Evolutionary conservation across 1,284 basidiomycete species (phyloP), one percentile per base, ranked within the genome.

Genomic region (Rhodotorula sp.): DNA sequence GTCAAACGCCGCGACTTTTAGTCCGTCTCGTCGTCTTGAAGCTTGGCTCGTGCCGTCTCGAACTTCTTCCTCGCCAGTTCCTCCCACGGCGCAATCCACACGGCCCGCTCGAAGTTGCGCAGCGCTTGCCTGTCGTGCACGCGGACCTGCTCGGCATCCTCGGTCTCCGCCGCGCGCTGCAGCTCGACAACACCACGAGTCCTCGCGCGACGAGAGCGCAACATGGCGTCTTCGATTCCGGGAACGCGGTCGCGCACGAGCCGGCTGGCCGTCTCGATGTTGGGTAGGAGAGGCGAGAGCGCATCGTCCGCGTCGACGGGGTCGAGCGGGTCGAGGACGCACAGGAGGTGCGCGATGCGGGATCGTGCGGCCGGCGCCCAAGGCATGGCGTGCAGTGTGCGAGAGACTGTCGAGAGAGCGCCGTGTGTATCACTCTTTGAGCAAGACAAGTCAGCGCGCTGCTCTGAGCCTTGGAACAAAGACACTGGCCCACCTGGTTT

Each of bases 311-410:
- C 9, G 16, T 41, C 16, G 58, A 42, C 1, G 63, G 46, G 1
- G 3, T 34, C 53, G 14, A 54, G 16, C 16, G 53, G 53, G 27
- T 34, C 3, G 7, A 71, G 64, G 10, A 57, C 44, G 58, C 63
- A 34, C 27, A 75, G 55, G 48, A 73, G 66, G 14, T 65, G 65
- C 2, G 71, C 70, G 58, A 59, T 48, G 46, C 55, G 53, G 3
- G 63, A 73, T 5, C 74, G 72, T 10, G 52, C 56, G 14, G 61
- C 9, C 7, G 72, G 66, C 9, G 53, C 59, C 74, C 74, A 75
- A 5, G 74, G 74, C 13, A 52, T 58, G 4, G 74, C 74, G 48
- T 75, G 74, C 5, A 75, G 64, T 1, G 62, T 49, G n/a, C 69
- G 68, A 25, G 66, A 67, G 8, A 56, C 60, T 17, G 59, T 58